Base-by-base conservation (phyloP, 108 stramenopile genomes). In the Ochromonas danica region DNA sequence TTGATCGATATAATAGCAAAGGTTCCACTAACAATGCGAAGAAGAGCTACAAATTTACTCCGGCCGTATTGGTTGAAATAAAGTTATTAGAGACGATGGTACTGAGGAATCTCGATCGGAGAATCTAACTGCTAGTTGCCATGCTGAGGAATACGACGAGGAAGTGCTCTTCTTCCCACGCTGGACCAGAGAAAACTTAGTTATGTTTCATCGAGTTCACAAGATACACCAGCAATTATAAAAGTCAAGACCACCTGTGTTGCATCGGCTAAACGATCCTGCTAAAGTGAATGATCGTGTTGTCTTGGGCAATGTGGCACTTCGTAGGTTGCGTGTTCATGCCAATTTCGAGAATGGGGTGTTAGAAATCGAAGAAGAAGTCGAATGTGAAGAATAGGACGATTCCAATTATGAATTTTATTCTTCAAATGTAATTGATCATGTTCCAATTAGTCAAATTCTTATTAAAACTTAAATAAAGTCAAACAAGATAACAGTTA, bases 291-390 rank as follows among this genome's bases (percentile, higher is more conserved):
- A 67, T 67, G 14, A 67, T 6, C 63, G 63, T 67, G 63, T 67
- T 14, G 63, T 67, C 25, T 25, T 67, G 3, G 63, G 63, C 31
- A 3, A 67, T 28, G 25, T 14, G 17, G 63, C 14, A 14, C 25
- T 67, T 3, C 33, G 10, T 31, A 67, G 25, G 31, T 33, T 67
- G 3, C 6, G 63, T 33, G 63, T 67, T 67, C 63, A 35, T 67
- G 63, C 63, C 6, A 67, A 67, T 33, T 67, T 67, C 25, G 35
- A 31, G 10, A 25, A 67, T 10, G 10, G 63, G 6, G 63, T 67
- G 6, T 33, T 67, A 6, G 63, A 67, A 25, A 67, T 67, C 31
- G 63, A 67, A 33, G 63, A 67, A 67, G 63, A 67, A 67, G 63
- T 35, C 25, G 63, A 67, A 67, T 3, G 10, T 67, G 45, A 51